phyloP scores from a whole-genome alignment of 2,329 filamentous ascomycete genomes.

The Didymellaceae sp. region DNA sequence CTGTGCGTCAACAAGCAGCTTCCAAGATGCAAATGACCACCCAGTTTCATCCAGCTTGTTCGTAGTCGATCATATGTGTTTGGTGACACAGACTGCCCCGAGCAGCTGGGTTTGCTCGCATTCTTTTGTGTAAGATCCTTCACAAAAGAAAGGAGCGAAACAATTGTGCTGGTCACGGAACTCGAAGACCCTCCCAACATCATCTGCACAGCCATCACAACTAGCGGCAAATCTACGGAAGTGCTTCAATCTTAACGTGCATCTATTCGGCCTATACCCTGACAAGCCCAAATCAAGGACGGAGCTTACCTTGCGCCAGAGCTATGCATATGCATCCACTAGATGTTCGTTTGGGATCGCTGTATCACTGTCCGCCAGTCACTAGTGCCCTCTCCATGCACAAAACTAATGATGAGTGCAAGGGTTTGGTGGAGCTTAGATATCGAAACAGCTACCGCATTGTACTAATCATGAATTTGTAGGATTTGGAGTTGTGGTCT shows the following conservation, averaged over 20 bases:
- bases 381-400: too few species aligned
- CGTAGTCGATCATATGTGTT: too few species aligned
- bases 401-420: conserved; percentile 7
- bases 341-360: conserved; percentile 31
- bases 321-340: conserved; percentile 24
- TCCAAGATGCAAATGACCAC: not conserved
- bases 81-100: too few species aligned
- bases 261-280: conserved; percentile 7
- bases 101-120: too few species aligned
- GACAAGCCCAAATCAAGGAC: not conserved
- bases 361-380: too few species aligned
- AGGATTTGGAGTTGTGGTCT: not conserved
- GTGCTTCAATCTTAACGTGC: conserved; percentile 12
- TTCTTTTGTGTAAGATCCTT: not conserved
- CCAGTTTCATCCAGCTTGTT: not conserved
- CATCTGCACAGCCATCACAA: conserved; percentile 23
- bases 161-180: not conserved
- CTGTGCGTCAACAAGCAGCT: too few species aligned
- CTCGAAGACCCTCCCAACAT: conserved; percentile 11
- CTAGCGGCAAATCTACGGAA: conserved; percentile 17
- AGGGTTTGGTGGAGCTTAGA: conserved; percentile 5
- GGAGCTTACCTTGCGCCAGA: conserved; percentile 8
- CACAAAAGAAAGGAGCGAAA: not conserved
- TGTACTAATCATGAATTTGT: not conserved
- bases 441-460: conserved; percentile 5